A percentile compares a stretch with the other conserved stretches of the same genome.
Evolutionary conservation across 73 alveolate species (phyloP).

Genomic region (Urostyla sp.): DNA sequence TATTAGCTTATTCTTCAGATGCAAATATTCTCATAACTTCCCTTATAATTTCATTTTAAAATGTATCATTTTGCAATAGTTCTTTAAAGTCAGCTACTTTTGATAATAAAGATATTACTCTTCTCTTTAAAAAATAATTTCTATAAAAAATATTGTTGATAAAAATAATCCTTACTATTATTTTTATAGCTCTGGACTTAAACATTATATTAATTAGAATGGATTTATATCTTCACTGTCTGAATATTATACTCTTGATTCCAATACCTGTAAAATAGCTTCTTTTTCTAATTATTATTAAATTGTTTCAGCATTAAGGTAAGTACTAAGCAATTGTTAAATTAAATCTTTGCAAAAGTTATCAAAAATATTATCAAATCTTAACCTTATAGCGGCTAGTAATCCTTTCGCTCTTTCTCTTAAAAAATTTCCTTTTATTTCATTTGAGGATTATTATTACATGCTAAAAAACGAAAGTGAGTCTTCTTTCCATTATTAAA

Average conservation of each 20-base stretch:
- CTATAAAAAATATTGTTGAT: not conserved
- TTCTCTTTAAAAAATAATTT: constrained; percentile 43
- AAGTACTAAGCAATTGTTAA: not conserved
- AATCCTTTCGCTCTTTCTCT: constrained; percentile 56
- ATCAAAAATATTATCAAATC: constrained; percentile 37
- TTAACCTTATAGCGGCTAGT: constrained; percentile 15
- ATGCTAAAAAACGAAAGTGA: constrained; percentile 42
- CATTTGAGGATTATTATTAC: constrained; percentile 25
- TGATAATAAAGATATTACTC: constrained; percentile 19
- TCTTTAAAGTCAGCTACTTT: constrained; percentile 40
- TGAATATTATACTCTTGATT: constrained; percentile 9
- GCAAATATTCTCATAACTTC: constrained; percentile 26
- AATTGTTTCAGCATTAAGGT: not conserved
- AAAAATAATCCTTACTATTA: not conserved
- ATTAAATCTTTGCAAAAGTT: constrained; percentile 5
- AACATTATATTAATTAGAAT: not conserved
- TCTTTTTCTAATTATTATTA: constrained; percentile 8
- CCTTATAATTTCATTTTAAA: constrained; percentile 29
- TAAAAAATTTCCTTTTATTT: constrained; percentile 33
- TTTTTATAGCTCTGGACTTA: constrained; percentile 1
- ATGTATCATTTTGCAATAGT: not conserved
- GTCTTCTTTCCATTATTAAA: constrained; percentile 43
- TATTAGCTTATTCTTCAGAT: not conserved
- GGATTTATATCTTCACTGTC: constrained; percentile 35
- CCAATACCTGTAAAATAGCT: constrained; percentile 49